A percentile compares a stretch with the other conserved stretches of the same genome.
Conservation (phyloP, 495 filamentous ascomycete species). For the Talaromyces nanjingensis region DNA sequence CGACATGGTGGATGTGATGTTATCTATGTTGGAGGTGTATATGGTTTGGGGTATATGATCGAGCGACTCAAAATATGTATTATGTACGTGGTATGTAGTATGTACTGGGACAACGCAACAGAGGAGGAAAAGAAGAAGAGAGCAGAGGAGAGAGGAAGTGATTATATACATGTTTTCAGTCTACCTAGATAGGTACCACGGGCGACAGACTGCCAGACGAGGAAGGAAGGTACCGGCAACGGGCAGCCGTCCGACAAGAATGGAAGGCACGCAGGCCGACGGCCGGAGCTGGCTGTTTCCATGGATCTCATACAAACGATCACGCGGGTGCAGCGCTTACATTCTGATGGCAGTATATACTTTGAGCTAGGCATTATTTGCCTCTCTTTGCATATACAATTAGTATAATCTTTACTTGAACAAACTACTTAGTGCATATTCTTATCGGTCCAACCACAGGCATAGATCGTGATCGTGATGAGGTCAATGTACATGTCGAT, state of each 20-base stretch:
- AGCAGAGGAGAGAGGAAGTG: neutral
- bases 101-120: neutral
- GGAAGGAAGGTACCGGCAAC: neutral
- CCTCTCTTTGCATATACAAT: neutral
- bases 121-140: neutral
- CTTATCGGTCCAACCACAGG: neutral
- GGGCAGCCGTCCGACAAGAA: neutral
- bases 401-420: neutral
- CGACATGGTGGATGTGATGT: constrained; percentile 51
- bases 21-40: neutral
- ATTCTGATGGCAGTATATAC: neutral
- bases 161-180: neutral
- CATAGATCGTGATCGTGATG: neutral
- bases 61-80: neutral
- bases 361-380: neutral
- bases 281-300: neutral
- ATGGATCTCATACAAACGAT: neutral
- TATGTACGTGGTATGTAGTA: neutral
- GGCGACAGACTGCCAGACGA: neutral
- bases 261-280: neutral
- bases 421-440: neutral
- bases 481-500: neutral
- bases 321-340: neutral
- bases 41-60: neutral
- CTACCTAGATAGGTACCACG: neutral